Evolutionary conservation across 225 moss, liverwort and hornwort genomes (phyloP).

Genomic region (Lunularia cruciata): DNA sequence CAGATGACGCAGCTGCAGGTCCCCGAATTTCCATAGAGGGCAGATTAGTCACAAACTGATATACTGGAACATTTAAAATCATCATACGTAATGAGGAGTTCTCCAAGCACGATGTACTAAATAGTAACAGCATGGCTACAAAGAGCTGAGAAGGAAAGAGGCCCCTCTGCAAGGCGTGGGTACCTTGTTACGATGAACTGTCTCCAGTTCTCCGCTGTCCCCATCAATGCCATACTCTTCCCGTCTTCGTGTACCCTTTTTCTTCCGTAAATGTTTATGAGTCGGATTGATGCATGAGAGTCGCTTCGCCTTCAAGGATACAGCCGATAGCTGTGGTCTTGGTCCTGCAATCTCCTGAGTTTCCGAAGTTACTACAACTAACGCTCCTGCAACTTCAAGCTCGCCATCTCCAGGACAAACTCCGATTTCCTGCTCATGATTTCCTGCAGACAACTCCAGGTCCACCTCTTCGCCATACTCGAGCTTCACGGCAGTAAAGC

Average conservation of each 20-base stretch:
- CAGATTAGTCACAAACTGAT: too few relatives aligned
- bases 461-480: background rate
- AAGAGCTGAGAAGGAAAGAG: background rate
- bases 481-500: too few relatives aligned
- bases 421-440: background rate
- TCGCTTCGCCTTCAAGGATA: conserved; percentile 26
- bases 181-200: conserved; percentile 34
- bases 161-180: too few relatives aligned
- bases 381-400: background rate
- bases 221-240: conserved; percentile 25
- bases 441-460: background rate
- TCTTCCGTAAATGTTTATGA: background rate
- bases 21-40: too few relatives aligned
- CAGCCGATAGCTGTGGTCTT: background rate
- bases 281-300: conserved; percentile 18
- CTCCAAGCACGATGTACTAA: too few relatives aligned
- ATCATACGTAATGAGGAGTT: too few relatives aligned
- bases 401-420: background rate
- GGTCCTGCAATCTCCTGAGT: background rate
- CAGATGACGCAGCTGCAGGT: conserved; percentile 24
- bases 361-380: background rate
- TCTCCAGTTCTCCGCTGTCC: conserved; percentile 19
- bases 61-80: too few relatives aligned
- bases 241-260: background rate
- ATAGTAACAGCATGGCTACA: background rate